Evolutionary conservation across 1,139 yeast genomes (phyloP).

Genomic region (Meyerozyma athensensis): DNA sequence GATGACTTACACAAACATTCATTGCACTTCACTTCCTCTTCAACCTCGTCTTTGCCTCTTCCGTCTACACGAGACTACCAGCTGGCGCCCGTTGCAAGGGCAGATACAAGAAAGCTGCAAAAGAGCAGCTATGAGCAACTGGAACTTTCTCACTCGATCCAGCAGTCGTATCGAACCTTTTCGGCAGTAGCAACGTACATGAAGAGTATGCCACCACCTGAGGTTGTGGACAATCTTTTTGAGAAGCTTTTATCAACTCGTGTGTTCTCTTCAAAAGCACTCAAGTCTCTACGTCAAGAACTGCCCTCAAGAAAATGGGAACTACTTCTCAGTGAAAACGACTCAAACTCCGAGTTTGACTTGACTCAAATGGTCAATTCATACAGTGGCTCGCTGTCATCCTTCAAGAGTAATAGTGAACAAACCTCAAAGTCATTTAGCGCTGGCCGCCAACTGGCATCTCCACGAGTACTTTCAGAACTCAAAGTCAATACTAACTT

Average conservation of each 20-base stretch:
- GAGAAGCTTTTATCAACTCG: conserved; percentile 35
- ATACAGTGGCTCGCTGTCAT: not conserved
- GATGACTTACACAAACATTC: conserved; percentile 7
- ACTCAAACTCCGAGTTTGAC: conserved; percentile 35
- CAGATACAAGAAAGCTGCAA: not conserved
- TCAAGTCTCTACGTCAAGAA: conserved; percentile 26
- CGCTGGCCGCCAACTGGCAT: conserved; percentile 3
- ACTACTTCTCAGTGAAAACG: conserved; percentile 38
- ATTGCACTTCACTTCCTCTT: conserved; percentile 5
- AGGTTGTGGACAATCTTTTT: conserved; percentile 35
- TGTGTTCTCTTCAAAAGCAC: conserved; percentile 34
- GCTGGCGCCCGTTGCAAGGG: conserved; percentile 3
- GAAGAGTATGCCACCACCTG: conserved; percentile 32
- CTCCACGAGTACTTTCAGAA: not conserved
- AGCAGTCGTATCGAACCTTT: conserved; percentile 29
- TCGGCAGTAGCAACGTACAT: conserved; percentile 27
- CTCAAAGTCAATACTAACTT: conserved; percentile 6
- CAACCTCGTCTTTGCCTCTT: conserved; percentile 5
- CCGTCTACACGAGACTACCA: conserved; percentile 7
- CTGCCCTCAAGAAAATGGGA: conserved; percentile 44
- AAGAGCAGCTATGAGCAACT: conserved; percentile 5
- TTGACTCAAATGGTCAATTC: conserved; percentile 14
- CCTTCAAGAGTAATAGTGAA: not conserved
- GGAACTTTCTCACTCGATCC: conserved; percentile 6
- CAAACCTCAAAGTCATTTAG: not conserved